Conservation (phyloP, 805 yeast genomes). For the Cyberlindnera samutprakarnensis region DNA sequence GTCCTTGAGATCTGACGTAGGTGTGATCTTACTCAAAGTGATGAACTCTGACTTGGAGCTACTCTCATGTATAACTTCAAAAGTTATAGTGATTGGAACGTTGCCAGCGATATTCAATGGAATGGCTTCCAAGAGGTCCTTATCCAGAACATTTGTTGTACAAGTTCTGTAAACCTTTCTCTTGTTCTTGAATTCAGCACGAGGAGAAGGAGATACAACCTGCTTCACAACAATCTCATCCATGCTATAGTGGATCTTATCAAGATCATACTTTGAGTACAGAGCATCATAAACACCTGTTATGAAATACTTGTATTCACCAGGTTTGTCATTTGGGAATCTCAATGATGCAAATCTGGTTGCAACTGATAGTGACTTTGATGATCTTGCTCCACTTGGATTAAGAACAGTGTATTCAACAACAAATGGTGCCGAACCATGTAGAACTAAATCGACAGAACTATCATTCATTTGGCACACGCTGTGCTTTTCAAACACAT, state of each 20-base stretch:
- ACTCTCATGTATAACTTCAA: constrained; percentile 53
- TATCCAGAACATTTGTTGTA: constrained; percentile 29
- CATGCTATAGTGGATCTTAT: constrained; percentile 21
- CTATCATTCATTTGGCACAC: constrained; percentile 45
- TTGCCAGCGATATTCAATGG: constrained; percentile 49
- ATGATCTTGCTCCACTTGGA: constrained; percentile 43
- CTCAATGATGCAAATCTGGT: constrained; percentile 43
- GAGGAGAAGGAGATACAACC: constrained; percentile 56
- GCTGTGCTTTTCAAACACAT: constrained; percentile 26
- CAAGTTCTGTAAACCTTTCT: constrained; percentile 47
- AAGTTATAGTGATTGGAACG: constrained; percentile 53
- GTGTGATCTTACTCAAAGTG: constrained; percentile 35
- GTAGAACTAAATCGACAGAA: constrained; percentile 40
- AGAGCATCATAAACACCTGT: constrained; percentile 57
- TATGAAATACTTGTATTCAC: constrained; percentile 55
- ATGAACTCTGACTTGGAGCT: constrained; percentile 45
- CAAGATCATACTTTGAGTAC: constrained; percentile 38
- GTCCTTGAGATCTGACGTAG: constrained; percentile 31
- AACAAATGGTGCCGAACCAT: constrained; percentile 61
- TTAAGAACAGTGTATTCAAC: constrained; percentile 54
- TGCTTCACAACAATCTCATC: constrained; percentile 37
- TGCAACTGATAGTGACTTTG: constrained; percentile 39
- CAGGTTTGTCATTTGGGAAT: constrained; percentile 39
- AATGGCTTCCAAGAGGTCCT: constrained; percentile 39
- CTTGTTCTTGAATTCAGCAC: constrained; percentile 39